Conservation (phyloP, 768 basidiomycete species). For the Xanthoconium purpureum region DNA sequence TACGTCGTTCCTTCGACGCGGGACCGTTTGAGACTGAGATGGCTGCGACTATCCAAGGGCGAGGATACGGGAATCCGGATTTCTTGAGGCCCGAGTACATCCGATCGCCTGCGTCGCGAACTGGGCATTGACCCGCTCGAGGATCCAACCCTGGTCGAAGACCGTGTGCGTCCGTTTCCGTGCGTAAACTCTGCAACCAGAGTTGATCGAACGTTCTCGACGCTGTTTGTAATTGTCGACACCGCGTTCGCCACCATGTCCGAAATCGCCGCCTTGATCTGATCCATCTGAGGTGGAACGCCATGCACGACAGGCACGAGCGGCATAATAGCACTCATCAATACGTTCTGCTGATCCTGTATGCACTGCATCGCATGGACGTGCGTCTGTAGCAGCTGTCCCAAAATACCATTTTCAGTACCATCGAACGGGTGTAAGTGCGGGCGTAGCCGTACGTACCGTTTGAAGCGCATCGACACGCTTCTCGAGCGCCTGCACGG, state of each 20-base stretch:
- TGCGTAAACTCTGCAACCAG: conserved; percentile 6
- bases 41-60: conserved; percentile 7
- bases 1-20: conserved; percentile 8
- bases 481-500: conserved; percentile 47
- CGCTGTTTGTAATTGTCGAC: conserved; percentile 12
- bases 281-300: conserved; percentile 52
- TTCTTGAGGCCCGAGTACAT: neutral
- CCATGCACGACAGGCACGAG: conserved; percentile 60
- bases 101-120: conserved; percentile 4
- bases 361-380: conserved; percentile 54
- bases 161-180: neutral
- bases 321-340: conserved; percentile 51
- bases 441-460: conserved; percentile 30
- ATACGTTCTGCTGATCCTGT: conserved; percentile 35
- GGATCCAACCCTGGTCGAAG: conserved; percentile 5
- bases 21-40: conserved; percentile 7
- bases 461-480: conserved; percentile 54
- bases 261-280: conserved; percentile 17
- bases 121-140: neutral
- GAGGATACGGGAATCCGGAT: conserved; percentile 1
- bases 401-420: conserved; percentile 20
- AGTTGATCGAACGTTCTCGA: conserved; percentile 14
- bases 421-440: no score
- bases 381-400: conserved; percentile 48
- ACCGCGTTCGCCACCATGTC: conserved; percentile 19